phyloP scores from a whole-genome alignment of 805 yeast species.

The Starmerella khaoyaiensis region DNA sequence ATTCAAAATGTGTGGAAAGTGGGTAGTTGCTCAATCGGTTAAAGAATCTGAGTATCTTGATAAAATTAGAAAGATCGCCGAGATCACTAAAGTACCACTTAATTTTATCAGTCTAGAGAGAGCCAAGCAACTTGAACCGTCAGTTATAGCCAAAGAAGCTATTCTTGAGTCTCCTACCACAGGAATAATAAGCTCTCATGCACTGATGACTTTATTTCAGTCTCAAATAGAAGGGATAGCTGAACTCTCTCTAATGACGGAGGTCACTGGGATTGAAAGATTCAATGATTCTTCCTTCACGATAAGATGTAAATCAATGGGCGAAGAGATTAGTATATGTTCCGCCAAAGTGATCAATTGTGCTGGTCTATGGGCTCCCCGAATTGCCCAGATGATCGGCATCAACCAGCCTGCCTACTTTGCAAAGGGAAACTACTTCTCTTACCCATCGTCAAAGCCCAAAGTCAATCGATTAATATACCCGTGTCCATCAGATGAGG shows the following conservation, averaged over 20 bases:
- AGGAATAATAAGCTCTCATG: conserved; percentile 76
- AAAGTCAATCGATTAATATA: conserved; percentile 48
- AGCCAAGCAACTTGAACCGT: conserved; percentile 47
- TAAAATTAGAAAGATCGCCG: conserved; percentile 38
- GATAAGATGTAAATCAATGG: conserved; percentile 18
- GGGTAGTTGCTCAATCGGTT: conserved; percentile 75
- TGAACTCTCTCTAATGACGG: conserved; percentile 49
- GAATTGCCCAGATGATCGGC: conserved; percentile 53
- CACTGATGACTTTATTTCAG: conserved; percentile 47
- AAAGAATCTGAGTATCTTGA: conserved; percentile 47
- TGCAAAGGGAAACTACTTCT: conserved; percentile 78
- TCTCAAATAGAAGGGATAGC: conserved; percentile 49
- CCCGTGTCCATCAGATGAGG: conserved; percentile 62
- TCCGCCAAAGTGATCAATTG: conserved; percentile 55
- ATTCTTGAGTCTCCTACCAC: conserved; percentile 65
- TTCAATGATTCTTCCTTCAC: conserved; percentile 12
- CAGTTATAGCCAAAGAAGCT: conserved; percentile 48
- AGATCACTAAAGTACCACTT: conserved; percentile 44
- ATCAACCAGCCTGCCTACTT: conserved; percentile 47
- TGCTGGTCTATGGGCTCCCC: conserved; percentile 69
- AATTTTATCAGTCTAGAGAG: conserved; percentile 37
- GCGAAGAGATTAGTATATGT: conserved; percentile 23
- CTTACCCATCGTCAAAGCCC: conserved; percentile 39
- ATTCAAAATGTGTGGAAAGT: conserved; percentile 52
- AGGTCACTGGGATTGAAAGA: conserved; percentile 34